Evolutionary conservation across 768 basidiomycete species (phyloP), one percentile per base, ranked within the genome.

Genomic region (Podaxis carcinomalis): DNA sequence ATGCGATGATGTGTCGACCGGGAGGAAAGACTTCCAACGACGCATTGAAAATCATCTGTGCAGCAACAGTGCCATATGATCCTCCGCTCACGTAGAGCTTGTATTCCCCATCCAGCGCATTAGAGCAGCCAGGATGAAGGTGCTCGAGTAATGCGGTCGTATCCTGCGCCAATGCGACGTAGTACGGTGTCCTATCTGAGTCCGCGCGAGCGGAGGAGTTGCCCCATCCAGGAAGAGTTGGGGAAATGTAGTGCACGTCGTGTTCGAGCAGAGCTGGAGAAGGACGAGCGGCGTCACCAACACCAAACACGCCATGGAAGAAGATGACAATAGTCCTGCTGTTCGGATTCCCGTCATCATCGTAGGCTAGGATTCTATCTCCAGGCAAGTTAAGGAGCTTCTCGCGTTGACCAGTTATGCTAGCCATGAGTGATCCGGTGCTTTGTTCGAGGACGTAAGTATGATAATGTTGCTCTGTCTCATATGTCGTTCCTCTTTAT

Each of bases 171-270:
- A 86, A 69, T 11, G 74, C 73, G 23, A 75, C 69, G 52, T 78
- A 67, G 65, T 80, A 85, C 1, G 77, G 65, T 0, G 68, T 59
- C 51, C 53, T 60, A 7, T 69, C 61, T 6, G 72, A 61, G 4
- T 67, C 68, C 4, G 59, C 27, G 25, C 77, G 68, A 1, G 80
- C 76, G 0, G 83, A 81, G 4, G 84, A 80, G 49, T 74, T 74
- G 2, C 84, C 84, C 84, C 85, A 86, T 1, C 83, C 85, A 19
- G 83, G 80, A 32, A 86, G 78, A 9, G 84, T 81, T 3, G 83
- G 83, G 9, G 78, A 73, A 37, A 86, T 67, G 55, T 72, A 72
- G 65, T 82, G 83, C 3, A 81, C 68, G 46, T 75, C 66, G 63
- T 74, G 79, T 14, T 78, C 72, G 10, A 72, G 36, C 59, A 83